Conservation (phyloP, 352 stramenopile species). For the Phytophthora megakarya region DNA sequence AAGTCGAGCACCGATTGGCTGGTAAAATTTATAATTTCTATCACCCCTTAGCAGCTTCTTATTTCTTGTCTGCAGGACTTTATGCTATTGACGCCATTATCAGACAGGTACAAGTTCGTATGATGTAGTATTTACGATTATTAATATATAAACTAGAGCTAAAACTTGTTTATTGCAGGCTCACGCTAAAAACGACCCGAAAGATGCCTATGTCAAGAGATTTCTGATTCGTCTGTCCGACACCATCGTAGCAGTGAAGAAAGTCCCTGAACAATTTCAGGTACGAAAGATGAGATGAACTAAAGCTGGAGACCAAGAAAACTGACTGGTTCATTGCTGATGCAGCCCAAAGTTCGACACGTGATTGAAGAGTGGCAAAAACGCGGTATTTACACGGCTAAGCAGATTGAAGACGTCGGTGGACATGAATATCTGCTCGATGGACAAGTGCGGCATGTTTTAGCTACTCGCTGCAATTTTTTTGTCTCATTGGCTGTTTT, state of each 20-base stretch:
- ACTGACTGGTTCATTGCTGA: conserved; percentile 6
- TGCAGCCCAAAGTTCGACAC: conserved; percentile 60
- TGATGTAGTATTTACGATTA: background rate
- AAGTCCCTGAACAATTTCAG: conserved; percentile 65
- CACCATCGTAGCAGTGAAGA: conserved; percentile 76
- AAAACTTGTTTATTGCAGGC: conserved; percentile 36
- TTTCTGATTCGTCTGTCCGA: conserved; percentile 75
- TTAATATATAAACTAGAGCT: background rate
- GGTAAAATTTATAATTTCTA: conserved; percentile 38
- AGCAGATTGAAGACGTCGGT: conserved; percentile 68
- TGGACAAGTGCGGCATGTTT: conserved; percentile 25
- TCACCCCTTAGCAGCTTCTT: background rate
- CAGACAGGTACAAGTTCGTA: conserved; percentile 58
- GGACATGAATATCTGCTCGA: conserved; percentile 39
- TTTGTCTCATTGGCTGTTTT: background rate
- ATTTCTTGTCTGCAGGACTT: conserved; percentile 47
- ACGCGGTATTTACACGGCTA: conserved; percentile 66
- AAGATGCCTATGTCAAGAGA: conserved; percentile 79
- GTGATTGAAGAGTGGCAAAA: conserved; percentile 85
- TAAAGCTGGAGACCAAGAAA: background rate
- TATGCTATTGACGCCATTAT: conserved; percentile 89
- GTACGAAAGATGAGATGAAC: conserved; percentile 30
- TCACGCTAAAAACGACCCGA: conserved; percentile 63
- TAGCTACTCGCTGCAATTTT: background rate
- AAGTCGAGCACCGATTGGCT: conserved; percentile 81